These are phyloP conservation scores for Aspergillus felis DNA, from an alignment of 2,329 filamentous ascomycete species.

Conservation along the genomic window DNA sequence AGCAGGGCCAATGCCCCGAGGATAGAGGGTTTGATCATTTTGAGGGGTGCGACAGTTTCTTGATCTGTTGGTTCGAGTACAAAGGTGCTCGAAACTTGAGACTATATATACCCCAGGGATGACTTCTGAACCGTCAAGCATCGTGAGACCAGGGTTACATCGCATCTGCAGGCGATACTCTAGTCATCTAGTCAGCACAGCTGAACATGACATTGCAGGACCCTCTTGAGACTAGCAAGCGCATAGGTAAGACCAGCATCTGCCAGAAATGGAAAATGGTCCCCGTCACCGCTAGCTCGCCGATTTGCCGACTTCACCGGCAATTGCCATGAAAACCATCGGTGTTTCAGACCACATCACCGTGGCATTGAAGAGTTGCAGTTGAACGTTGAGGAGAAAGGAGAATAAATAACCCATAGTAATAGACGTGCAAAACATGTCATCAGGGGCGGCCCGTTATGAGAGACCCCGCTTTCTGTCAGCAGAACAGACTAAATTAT, in stretches of 20 bases:
- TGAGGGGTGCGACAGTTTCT: neutral
- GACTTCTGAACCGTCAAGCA: neutral
- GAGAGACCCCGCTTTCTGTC: no score
- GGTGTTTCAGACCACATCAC: neutral
- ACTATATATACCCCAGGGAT: neutral
- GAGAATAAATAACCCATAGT: neutral
- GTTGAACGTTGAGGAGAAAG: neutral
- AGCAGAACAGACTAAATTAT: neutral
- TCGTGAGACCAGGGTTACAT: neutral
- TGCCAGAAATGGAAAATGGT: neutral
- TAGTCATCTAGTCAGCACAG: neutral
- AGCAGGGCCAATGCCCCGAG: neutral
- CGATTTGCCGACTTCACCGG: neutral
- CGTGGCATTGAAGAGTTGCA: neutral
- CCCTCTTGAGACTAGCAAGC: neutral
- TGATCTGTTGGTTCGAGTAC: neutral
- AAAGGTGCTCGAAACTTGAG: neutral
- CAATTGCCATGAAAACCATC: neutral
- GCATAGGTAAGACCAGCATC: neutral
- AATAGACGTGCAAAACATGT: neutral
- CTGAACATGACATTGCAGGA: neutral
- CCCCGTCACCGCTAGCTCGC: neutral
- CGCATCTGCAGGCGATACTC: neutral
- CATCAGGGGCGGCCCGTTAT: neutral
- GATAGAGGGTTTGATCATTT: neutral